A percentile compares a stretch with the other conserved stretches of the same genome.
phyloP scores from a whole-genome alignment of 2,329 filamentous ascomycete species.

The Cladosporium phlei region DNA sequence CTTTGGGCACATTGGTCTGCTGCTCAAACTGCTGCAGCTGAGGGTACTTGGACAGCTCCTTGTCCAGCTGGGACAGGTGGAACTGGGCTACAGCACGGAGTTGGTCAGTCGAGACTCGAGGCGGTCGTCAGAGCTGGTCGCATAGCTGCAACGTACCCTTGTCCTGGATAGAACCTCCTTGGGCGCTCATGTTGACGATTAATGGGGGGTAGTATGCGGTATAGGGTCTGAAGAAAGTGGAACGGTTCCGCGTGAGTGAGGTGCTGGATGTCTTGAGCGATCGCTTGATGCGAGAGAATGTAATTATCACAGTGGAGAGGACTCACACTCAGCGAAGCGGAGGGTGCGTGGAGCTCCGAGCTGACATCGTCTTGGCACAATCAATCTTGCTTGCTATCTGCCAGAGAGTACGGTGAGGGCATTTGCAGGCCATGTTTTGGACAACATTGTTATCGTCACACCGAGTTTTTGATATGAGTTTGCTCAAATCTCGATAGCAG shows the following conservation, averaged over 20 bases:
- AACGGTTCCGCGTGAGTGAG: conserved; percentile 6
- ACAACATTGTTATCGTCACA: not conserved
- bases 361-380: too few species aligned
- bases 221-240: conserved; percentile 11
- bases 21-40: conserved; percentile 80
- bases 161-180: conserved; percentile 25
- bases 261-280: conserved; percentile 8
- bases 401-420: not conserved
- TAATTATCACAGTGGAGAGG: too few species aligned
- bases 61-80: conserved; percentile 74
- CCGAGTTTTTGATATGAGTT: too few species aligned
- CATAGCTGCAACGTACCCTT: conserved; percentile 10
- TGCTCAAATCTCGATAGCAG: too few species aligned
- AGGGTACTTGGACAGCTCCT: conserved; percentile 82
- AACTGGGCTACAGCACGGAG: conserved; percentile 38
- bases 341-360: too few species aligned
- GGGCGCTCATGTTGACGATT: conserved; percentile 16
- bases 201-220: conserved; percentile 1
- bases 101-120: conserved; percentile 7
- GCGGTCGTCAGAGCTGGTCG: conserved; percentile 2
- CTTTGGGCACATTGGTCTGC: conserved; percentile 77
- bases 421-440: too few species aligned
- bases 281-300: conserved; percentile 4
- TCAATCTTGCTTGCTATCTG: too few species aligned
- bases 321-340: too few species aligned